These are phyloP conservation scores for Aspergillus pseudoviridinutans DNA, from an alignment of 2,329 filamentous ascomycete genomes.

Conservation along the genomic window DNA sequence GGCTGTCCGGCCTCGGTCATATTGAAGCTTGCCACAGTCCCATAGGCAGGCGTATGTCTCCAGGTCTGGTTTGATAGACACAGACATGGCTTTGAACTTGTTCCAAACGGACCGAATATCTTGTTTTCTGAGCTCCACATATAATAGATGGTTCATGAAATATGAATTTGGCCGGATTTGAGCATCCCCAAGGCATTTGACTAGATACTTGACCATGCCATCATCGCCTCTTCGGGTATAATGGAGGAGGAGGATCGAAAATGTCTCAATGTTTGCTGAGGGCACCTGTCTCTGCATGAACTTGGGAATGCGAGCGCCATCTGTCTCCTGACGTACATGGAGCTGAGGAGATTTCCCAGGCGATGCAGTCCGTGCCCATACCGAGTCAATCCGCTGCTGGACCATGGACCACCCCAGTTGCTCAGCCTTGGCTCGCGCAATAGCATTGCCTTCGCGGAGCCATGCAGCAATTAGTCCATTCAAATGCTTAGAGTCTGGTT, in stretches of 20 bases:
- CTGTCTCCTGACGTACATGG: constrained; percentile 23
- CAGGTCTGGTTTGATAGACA: constrained; percentile 57
- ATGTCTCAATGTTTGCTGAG: constrained; percentile 70
- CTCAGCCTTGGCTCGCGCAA: constrained; percentile 60
- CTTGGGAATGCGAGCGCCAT: constrained; percentile 29
- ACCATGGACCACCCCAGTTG: constrained; percentile 74
- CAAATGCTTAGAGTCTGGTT: constrained; percentile 68
- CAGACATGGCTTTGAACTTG: constrained; percentile 55
- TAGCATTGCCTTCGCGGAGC: constrained; percentile 59
- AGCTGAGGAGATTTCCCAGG: constrained; percentile 20
- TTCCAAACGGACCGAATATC: constrained; percentile 52
- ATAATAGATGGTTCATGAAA: constrained; percentile 75
- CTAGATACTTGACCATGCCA: constrained; percentile 56
- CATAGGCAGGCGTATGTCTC: constrained; percentile 68
- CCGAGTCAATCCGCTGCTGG: constrained; percentile 60
- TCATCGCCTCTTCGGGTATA: constrained; percentile 63
- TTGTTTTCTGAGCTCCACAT: constrained; percentile 60
- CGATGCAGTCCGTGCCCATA: constrained; percentile 42
- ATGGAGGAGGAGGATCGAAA: constrained; percentile 68
- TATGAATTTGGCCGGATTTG: constrained; percentile 66
- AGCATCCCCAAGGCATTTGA: constrained; percentile 58
- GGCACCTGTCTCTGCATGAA: constrained; percentile 45
- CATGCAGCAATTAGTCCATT: constrained; percentile 80
- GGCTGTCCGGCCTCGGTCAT: constrained; percentile 45
- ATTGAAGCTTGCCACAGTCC: constrained; percentile 48